phyloP scores from a whole-genome alignment of 148 eudicot species.

The Linanthus parryae region DNA sequence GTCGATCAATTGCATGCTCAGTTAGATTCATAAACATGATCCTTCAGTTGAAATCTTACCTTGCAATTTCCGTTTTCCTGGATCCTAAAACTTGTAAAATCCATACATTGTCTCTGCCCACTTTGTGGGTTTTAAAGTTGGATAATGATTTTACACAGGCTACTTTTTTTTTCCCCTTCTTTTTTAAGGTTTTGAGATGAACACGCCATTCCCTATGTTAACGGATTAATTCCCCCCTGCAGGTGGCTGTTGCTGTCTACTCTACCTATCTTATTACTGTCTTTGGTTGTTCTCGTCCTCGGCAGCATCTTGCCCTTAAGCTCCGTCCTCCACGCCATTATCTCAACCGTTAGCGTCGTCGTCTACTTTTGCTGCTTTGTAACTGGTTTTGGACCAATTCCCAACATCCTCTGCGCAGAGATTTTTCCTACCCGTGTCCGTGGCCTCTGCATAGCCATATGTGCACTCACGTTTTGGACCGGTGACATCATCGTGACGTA shows the following conservation, averaged over 20 bases:
- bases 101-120: too few relatives aligned
- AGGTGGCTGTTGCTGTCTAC: slow-evolving; percentile 71
- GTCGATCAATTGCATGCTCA: too few relatives aligned
- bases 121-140: too few relatives aligned
- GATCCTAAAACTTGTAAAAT: too few relatives aligned
- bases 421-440: slow-evolving; percentile 83
- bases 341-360: slow-evolving; percentile 64
- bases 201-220: too few relatives aligned
- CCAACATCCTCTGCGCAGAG: slow-evolving; percentile 79
- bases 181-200: too few relatives aligned
- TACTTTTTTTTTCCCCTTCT: too few relatives aligned
- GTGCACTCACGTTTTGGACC: slow-evolving; percentile 78
- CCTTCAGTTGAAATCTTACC: too few relatives aligned
- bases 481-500: slow-evolving; percentile 78
- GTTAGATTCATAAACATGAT: too few relatives aligned
- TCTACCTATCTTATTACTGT: slow-evolving; percentile 44
- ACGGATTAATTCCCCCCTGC: slow-evolving; percentile 18
- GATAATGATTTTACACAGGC: too few relatives aligned
- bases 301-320: slow-evolving; percentile 42
- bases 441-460: slow-evolving; percentile 85
- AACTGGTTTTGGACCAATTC: slow-evolving; percentile 86
- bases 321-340: slow-evolving; percentile 38
- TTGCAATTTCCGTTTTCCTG: too few relatives aligned
- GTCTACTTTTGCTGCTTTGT: slow-evolving; percentile 79
- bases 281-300: slow-evolving; percentile 52